phyloP scores from a whole-genome alignment of 257 asterid genomes.

The Przewalskia tangutica region DNA sequence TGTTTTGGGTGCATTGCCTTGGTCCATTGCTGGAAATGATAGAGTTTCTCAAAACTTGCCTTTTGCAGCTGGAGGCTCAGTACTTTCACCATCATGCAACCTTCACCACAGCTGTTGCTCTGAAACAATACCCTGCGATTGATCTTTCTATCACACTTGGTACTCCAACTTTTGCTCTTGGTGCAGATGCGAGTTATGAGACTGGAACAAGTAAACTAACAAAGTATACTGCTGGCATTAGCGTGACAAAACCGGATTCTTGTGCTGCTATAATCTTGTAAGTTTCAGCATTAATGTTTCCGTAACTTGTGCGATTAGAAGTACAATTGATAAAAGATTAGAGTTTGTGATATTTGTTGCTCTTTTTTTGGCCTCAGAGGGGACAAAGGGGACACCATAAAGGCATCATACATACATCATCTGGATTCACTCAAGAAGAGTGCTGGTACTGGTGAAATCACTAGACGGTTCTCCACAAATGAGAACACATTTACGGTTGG shows the following conservation, averaged over 20 bases:
- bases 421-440: slow-evolving; percentile 45
- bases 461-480: slow-evolving; percentile 55
- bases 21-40: neutral
- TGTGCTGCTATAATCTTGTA: slow-evolving; percentile 68
- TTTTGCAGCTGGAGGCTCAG: slow-evolving; percentile 59
- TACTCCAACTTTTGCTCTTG: slow-evolving; percentile 77
- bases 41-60: neutral
- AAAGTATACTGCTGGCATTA: slow-evolving; percentile 72
- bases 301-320: neutral
- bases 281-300: slow-evolving; percentile 14
- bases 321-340: neutral
- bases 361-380: slow-evolving; percentile 26
- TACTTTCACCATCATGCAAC: slow-evolving; percentile 81
- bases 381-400: slow-evolving; percentile 59
- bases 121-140: slow-evolving; percentile 54
- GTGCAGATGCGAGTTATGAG: slow-evolving; percentile 82
- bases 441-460: slow-evolving; percentile 49
- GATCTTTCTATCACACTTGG: slow-evolving; percentile 66
- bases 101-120: slow-evolving; percentile 56
- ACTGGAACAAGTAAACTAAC: slow-evolving; percentile 52
- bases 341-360: neutral
- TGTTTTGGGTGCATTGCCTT: neutral
- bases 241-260: slow-evolving; percentile 63
- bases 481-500: slow-evolving; percentile 59
- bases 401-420: slow-evolving; percentile 52